Conservation (phyloP, 2,329 filamentous ascomycete species). For the Fusarium humuli region DNA sequence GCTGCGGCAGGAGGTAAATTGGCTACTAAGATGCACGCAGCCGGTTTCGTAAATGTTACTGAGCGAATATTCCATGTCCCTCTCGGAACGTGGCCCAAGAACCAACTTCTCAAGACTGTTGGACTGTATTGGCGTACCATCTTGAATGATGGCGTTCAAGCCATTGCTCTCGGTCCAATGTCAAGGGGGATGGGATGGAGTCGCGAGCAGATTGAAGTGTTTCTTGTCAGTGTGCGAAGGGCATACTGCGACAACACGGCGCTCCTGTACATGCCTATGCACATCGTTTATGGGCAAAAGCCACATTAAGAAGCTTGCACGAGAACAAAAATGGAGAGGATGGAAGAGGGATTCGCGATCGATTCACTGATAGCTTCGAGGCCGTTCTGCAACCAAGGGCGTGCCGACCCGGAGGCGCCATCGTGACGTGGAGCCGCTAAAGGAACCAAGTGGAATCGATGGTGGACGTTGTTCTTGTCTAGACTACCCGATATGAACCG, state of each 20-base stretch:
- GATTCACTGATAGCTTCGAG: not conserved
- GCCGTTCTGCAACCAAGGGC: not conserved
- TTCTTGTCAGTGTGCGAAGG: constrained; percentile 60
- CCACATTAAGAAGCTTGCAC: constrained; percentile 47
- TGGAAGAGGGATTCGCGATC: not conserved
- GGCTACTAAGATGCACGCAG: constrained; percentile 59
- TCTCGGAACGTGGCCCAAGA: constrained; percentile 66
- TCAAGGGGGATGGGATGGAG: constrained; percentile 62
- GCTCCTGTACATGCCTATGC: constrained; percentile 67
- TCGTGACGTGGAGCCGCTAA: constrained; percentile 11
- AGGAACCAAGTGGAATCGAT: constrained; percentile 6
- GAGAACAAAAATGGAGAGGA: constrained; percentile 1
- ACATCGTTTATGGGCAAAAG: constrained; percentile 67
- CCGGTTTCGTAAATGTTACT: constrained; percentile 64
- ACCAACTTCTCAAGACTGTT: constrained; percentile 62
- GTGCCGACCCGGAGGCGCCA: not conserved
- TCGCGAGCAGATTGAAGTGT: constrained; percentile 61
- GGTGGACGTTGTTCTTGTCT: constrained; percentile 8
- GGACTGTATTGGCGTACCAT: constrained; percentile 65
- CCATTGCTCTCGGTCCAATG: constrained; percentile 64
- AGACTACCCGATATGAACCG: constrained; percentile 1
- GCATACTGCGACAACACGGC: constrained; percentile 60
- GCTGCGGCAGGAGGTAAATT: constrained; percentile 56
- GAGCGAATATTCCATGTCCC: constrained; percentile 64
- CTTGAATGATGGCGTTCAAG: constrained; percentile 62